These are phyloP conservation scores for Berberis vulgaris DNA, from an alignment of 164 flowering plant species.

Conservation along the genomic window DNA sequence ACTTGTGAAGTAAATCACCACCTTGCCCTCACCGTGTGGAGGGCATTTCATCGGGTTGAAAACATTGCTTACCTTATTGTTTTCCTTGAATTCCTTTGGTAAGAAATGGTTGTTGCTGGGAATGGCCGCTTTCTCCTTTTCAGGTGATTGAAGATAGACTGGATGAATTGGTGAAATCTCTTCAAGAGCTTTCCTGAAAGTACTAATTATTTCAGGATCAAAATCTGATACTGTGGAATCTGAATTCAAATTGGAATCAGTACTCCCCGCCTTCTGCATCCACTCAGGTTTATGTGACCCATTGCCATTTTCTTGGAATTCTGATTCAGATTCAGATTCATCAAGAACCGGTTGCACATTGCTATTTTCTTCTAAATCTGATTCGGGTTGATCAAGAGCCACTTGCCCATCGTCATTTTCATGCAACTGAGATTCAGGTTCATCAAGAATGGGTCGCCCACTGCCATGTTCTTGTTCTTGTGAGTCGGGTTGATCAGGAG, in stretches of 20 bases:
- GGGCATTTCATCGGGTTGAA: slow-evolving; percentile 8
- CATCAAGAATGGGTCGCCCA: neutral
- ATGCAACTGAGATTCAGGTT: neutral
- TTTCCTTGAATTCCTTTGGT: too few relatives aligned
- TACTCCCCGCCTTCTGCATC: slow-evolving; percentile 23
- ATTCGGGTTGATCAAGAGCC: too few relatives aligned
- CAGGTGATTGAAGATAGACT: slow-evolving; percentile 17
- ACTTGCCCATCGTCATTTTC: neutral
- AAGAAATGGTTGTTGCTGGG: neutral
- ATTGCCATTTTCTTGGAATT: slow-evolving; percentile 6
- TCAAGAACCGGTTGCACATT: neutral
- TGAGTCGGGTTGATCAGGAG: slow-evolving; percentile 1
- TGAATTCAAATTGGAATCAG: neutral
- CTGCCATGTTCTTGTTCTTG: too few relatives aligned
- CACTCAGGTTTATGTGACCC: slow-evolving; percentile 19
- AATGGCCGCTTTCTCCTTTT: slow-evolving; percentile 1
- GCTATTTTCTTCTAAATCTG: too few relatives aligned
- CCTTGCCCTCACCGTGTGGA: slow-evolving; percentile 34
- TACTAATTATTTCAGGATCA: slow-evolving; percentile 50
- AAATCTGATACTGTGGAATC: slow-evolving; percentile 27
- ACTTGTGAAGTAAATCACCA: slow-evolving; percentile 76
- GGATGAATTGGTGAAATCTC: slow-evolving; percentile 37
- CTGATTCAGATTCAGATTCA: neutral
- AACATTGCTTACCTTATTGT: too few relatives aligned
- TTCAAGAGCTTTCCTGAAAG: slow-evolving; percentile 46